Percentiles rank a stretch among this genome's conserved stretches.
These are phyloP conservation scores for Termitomyces sp. DNA, from an alignment of 768 basidiomycete species.

Conservation along the genomic window DNA sequence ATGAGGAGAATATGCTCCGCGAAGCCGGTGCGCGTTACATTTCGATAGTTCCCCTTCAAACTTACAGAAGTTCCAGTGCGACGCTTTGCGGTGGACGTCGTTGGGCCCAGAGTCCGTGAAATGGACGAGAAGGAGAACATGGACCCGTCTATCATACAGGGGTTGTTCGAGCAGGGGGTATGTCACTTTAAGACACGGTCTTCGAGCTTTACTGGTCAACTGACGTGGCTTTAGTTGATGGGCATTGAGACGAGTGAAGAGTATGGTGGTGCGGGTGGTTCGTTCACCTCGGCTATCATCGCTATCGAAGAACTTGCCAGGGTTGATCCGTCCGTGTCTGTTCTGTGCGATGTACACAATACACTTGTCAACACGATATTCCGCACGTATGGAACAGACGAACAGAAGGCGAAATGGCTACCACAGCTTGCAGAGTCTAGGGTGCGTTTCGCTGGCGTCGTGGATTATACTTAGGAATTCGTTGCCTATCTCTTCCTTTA, in stretches of 20 bases:
- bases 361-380: constrained; percentile 96
- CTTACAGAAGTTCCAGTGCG: constrained; percentile 47
- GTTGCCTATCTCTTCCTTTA: constrained; percentile 23
- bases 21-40: constrained; percentile 64
- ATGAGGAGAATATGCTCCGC: constrained; percentile 91
- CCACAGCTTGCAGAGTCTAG: constrained; percentile 75
- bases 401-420: constrained; percentile 85
- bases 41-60: neutral
- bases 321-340: constrained; percentile 93
- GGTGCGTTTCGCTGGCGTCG: constrained; percentile 35
- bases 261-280: constrained; percentile 82
- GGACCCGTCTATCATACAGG: constrained; percentile 84
- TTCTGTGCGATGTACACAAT: constrained; percentile 97
- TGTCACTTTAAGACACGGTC: constrained; percentile 17
- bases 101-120: constrained; percentile 87
- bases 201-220: constrained; percentile 3
- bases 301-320: constrained; percentile 97
- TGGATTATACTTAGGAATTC: neutral
- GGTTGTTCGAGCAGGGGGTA: constrained; percentile 93
- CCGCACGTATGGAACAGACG: constrained; percentile 77
- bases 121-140: constrained; percentile 98
- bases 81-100: constrained; percentile 85
- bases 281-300: constrained; percentile 94
- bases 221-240: constrained; percentile 67
- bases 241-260: constrained; percentile 89